Conservation (phyloP, 208 protist species). For the Polymyxa betae region DNA sequence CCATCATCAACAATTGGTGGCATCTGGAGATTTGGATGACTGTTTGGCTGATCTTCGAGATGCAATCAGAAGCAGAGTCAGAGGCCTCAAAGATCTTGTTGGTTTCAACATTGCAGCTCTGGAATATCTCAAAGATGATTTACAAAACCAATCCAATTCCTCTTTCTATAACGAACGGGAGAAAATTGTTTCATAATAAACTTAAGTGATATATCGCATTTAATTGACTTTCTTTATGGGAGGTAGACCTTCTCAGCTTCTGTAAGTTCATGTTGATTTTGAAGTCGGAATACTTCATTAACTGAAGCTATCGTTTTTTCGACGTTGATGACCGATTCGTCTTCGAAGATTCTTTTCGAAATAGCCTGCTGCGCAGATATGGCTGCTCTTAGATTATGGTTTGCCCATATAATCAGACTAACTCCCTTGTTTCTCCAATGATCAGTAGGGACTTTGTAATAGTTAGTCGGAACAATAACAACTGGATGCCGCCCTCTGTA, state of each 20-base stretch:
- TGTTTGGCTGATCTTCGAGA: not conserved
- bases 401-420: slow-evolving; percentile 78
- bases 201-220: not conserved
- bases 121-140: not conserved
- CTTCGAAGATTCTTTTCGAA: slow-evolving; percentile 72
- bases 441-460: slow-evolving; percentile 72
- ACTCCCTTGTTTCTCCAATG: slow-evolving; percentile 75
- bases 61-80: not conserved
- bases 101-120: slow-evolving; percentile 35
- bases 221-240: slow-evolving; percentile 58
- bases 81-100: not conserved
- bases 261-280: slow-evolving; percentile 73
- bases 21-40: not conserved
- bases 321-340: slow-evolving; percentile 72
- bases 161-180: not conserved
- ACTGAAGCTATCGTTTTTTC: slow-evolving; percentile 73
- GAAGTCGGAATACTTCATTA: slow-evolving; percentile 79
- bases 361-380: slow-evolving; percentile 75
- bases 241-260: slow-evolving; percentile 76
- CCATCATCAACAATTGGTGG: slow-evolving; percentile 23
- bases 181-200: not conserved
- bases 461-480: slow-evolving; percentile 82
- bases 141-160: not conserved
- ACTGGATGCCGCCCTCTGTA: slow-evolving; percentile 67
- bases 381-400: slow-evolving; percentile 75